Evolutionary conservation across 2,329 filamentous ascomycete genomes (phyloP).

Genomic region (Hymenoscyphus repandus): DNA sequence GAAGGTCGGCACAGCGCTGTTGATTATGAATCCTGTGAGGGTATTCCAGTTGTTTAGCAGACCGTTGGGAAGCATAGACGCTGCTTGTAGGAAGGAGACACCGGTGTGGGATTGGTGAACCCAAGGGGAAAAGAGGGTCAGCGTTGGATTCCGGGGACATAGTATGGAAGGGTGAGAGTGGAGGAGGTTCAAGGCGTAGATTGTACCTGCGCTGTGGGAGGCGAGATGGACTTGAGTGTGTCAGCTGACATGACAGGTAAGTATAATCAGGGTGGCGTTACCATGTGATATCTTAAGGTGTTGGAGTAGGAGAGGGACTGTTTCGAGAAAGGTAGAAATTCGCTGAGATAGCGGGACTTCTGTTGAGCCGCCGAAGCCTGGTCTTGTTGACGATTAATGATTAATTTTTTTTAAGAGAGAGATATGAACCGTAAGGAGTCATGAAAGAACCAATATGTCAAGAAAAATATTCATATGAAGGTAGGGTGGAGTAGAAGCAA

Average conservation of each 20-base stretch:
- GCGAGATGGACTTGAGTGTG: slow-evolving; percentile 33
- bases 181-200: slow-evolving; percentile 40
- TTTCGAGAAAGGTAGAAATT: slow-evolving; percentile 37
- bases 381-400: slow-evolving; percentile 25
- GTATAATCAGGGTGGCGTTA: background rate
- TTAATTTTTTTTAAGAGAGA: background rate
- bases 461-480: no score
- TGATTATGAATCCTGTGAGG: slow-evolving; percentile 31
- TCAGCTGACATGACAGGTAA: slow-evolving; percentile 5
- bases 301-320: slow-evolving; percentile 35
- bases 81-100: slow-evolving; percentile 10
- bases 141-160: slow-evolving; percentile 22
- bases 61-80: slow-evolving; percentile 18
- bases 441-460: background rate
- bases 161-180: slow-evolving; percentile 32
- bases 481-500: no score
- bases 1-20: slow-evolving; percentile 27
- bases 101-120: slow-evolving; percentile 32
- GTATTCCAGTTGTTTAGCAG: slow-evolving; percentile 30
- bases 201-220: slow-evolving; percentile 37
- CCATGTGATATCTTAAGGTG: slow-evolving; percentile 29
- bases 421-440: background rate
- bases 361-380: slow-evolving; percentile 40
- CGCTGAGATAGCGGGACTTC: slow-evolving; percentile 33
- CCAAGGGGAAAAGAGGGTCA: slow-evolving; percentile 34